Evolutionary conservation across 176 grass and related monocot species (phyloP), one percentile per base, ranked within the genome.

Genomic region (Avena atlantica): DNA sequence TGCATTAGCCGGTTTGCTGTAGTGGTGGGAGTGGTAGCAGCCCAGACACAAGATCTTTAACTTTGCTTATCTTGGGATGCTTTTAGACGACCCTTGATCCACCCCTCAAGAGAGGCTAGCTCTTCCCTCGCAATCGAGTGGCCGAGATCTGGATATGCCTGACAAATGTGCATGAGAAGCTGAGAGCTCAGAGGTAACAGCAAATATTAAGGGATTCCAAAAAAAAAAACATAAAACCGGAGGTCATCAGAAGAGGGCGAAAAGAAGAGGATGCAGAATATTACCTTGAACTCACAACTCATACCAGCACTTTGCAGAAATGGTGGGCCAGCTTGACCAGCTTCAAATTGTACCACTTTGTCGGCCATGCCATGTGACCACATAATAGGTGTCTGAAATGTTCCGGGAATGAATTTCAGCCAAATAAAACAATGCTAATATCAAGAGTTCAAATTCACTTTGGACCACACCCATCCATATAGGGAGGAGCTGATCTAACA

Each of bases 341-440:
- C 92, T 84, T 96, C 97, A 79, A 94, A 94, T 72, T 90, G 82
- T 31, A 99, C 94, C 5, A 79, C 82, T 64, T 23, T 81, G 77
- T 99, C 94, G 74, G 86, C 92, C 44, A 96, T 87, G 66, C 97
- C 97, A 84, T 99, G 94, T 59, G 87, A 94, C 97, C 97, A 98
- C 68, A 98, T 31, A 84, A 98, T 83, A 21, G 92, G 92, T 42
- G 93, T 98, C 94, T 99, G 89, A 62, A 89, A 93, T 62, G 42
- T 80, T 50, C n/a, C 25, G 6, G 0, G 17, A 78, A 15, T 23
- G 1, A 74, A 81, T 57, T n/a, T 42, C 37, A 42, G 2, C 34
- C 25, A 3, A 59, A 9, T 59, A 3, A 42, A 42, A 42, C 5
- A 42, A 42, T 44, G 42, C 42, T 44, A 1, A 6, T 45, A 45